A percentile compares a stretch with the other conserved stretches of the same genome.
Conservation (phyloP, 176 grass and related monocot species). For the Alloteropsis semialata region DNA sequence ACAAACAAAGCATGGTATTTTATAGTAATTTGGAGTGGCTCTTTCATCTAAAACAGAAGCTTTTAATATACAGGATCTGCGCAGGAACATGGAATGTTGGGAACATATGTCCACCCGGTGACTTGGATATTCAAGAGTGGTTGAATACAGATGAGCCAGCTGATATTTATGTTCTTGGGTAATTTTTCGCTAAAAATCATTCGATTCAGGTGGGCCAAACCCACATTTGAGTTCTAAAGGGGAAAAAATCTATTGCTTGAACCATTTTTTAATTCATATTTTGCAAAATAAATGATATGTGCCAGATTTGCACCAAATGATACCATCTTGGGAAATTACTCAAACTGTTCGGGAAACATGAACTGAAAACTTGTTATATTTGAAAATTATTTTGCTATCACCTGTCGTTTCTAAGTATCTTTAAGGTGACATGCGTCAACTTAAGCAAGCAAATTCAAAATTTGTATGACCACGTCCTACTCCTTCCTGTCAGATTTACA, state of each 20-base stretch:
- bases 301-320: neutral
- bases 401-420: neutral
- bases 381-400: neutral
- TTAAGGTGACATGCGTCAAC: neutral
- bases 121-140: constrained; percentile 62
- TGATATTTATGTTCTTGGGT: constrained; percentile 93
- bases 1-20: neutral
- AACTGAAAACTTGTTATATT: neutral
- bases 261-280: neutral
- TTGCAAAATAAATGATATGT: neutral
- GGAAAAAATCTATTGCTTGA: neutral
- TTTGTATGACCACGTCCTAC: neutral
- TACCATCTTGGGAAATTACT: neutral
- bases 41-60: neutral
- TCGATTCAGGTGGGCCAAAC: neutral
- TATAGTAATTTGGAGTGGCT: neutral
- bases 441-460: neutral
- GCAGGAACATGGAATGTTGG: constrained; percentile 84
- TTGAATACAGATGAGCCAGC: constrained; percentile 65
- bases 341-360: neutral
- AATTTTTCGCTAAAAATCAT: neutral
- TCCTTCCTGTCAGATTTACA: neutral
- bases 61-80: constrained; percentile 54
- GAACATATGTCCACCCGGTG: constrained; percentile 55
- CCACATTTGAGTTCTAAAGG: neutral